Base-by-base conservation (phyloP, 164 flowering plant species). In the Piper longum region DNA sequence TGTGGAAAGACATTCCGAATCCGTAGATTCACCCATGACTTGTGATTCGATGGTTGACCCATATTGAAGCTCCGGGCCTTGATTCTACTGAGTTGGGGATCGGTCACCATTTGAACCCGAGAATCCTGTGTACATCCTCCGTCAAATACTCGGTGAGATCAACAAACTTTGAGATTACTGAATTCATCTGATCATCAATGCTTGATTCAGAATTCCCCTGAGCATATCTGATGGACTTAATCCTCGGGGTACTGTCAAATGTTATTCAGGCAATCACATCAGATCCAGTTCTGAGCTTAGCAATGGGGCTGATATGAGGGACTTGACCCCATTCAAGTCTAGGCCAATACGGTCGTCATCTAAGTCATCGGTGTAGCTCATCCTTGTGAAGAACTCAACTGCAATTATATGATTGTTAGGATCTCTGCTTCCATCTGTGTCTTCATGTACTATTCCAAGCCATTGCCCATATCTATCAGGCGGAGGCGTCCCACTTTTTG, bases 321-420 rank as follows among this genome's bases (percentile, higher is more conserved):
- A 82, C 36, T 66, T 44, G 26, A 78, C 55, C 54, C 78, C 70
- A 44, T 81, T 77, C 0, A 85, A 58, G 41, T 83, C 67, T 42
- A 85, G n/a, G 3, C 85, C 90, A 16, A 81, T 77, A 66, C 83
- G 91, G 65, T 85, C 77, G 36, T 59, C 69, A 8, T 85, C 86
- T 0, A 69, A 0, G 59, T 85, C 86, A 41, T 75, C 67, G 0
- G 64, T 12, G 58, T 43, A 76, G 73, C 83, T 84, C 68, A 78
- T 80, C 63, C 62, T 77, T 0, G 86, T 83, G 73, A 83, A 88
- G 41, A 85, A 81, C 41, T 85, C 91, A 0, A 85, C 63, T 0
- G 85, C 85, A 4, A 85, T 78, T 1, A 78, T 75, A 5, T 60
- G 11, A 16, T 67, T 66, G 3, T 2, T 2, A 4, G 67, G 3